Evolutionary conservation across 192 early-diverging fungal species (phyloP), one percentile per base, ranked within the genome.

Genomic region (Cladochytrium replicatum): DNA sequence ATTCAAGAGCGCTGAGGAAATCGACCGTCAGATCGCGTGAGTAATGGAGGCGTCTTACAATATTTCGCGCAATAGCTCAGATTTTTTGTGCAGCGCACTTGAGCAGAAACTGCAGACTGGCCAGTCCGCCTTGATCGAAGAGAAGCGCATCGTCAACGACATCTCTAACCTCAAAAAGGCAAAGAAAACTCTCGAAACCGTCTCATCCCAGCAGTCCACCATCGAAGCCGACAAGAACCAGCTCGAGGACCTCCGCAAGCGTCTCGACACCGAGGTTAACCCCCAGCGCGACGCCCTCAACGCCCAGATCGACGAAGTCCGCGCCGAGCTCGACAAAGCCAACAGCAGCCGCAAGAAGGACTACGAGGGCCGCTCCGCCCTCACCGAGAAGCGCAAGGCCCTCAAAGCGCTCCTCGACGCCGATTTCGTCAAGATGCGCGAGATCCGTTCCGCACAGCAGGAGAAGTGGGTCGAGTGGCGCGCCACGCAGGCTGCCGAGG

Each of bases 71-170:
- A n/a, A n/a, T n/a, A n/a, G n/a, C n/a, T n/a, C n/a, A n/a, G n/a
- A n/a, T 38, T 19, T 13, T n/a, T 24, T 38, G 28, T 31, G 42
- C 38, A 87, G 78, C 48, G 72, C 83, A 43, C 59, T 82, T 54
- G 88, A 94, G 61, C 72, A 66, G 51, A 74, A 85, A 61, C 77
- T 92, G 46, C 82, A 86, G 38, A 73, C 80, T 29, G 89, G 89
- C 52, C 68, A 51, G 23, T 58, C 87, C 32, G 78, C 83, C 54
- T 63, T 97, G 50, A 74, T 85, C 40, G 91, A 93, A 43, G 93
- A 97, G 68, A 90, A 89, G 64, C 78, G 78, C 22, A 77, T 85
- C 34, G 75, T 91, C n/a, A 59, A 81, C 41, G 88, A 91, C 58
- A 84, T 88, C 45, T 85, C 77, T 29, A 55, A 58, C n/a, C 67